These are phyloP conservation scores for Isabelozyma rhagii DNA, from an alignment of 805 yeast genomes.

Conservation along the genomic window DNA sequence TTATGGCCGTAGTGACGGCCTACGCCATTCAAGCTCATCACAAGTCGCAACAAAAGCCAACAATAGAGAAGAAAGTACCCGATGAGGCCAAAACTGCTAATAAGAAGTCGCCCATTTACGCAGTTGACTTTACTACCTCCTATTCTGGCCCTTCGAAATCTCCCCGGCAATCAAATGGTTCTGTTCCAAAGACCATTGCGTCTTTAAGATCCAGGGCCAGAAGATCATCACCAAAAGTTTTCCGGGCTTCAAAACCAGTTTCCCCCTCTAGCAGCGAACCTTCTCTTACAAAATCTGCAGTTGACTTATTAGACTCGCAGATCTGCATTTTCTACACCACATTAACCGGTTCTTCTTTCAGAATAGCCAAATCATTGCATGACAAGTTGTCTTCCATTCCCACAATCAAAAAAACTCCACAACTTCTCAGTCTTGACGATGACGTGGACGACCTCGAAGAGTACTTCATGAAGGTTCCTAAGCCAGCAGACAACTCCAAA, in stretches of 20 bases:
- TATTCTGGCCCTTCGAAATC: constrained; percentile 16
- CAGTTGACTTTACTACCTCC: constrained; percentile 41
- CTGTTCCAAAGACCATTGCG: constrained; percentile 9
- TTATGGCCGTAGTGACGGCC: constrained; percentile 16
- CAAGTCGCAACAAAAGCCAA: background rate
- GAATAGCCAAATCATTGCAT: constrained; percentile 56
- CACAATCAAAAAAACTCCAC: constrained; percentile 39
- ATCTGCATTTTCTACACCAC: constrained; percentile 77
- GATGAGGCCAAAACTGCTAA: constrained; percentile 3
- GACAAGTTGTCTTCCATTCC: constrained; percentile 30
- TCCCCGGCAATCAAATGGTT: background rate
- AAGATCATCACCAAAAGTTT: constrained; percentile 36
- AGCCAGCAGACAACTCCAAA: constrained; percentile 22
- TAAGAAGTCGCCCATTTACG: constrained; percentile 33
- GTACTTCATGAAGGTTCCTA: constrained; percentile 68
- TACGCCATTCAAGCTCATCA: constrained; percentile 5
- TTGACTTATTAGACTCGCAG: constrained; percentile 49
- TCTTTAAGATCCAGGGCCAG: constrained; percentile 20
- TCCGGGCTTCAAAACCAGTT: constrained; percentile 35
- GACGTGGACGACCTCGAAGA: constrained; percentile 80
- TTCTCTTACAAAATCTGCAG: constrained; percentile 37
- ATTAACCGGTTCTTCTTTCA: constrained; percentile 76
- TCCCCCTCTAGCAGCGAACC: constrained; percentile 19
- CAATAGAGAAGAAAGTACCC: background rate
- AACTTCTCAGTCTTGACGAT: constrained; percentile 70